Percentiles rank a stretch among this genome's conserved stretches.
phyloP scores from a whole-genome alignment of 352 stramenopile genomes.

The Phytophthora pluvialis region DNA sequence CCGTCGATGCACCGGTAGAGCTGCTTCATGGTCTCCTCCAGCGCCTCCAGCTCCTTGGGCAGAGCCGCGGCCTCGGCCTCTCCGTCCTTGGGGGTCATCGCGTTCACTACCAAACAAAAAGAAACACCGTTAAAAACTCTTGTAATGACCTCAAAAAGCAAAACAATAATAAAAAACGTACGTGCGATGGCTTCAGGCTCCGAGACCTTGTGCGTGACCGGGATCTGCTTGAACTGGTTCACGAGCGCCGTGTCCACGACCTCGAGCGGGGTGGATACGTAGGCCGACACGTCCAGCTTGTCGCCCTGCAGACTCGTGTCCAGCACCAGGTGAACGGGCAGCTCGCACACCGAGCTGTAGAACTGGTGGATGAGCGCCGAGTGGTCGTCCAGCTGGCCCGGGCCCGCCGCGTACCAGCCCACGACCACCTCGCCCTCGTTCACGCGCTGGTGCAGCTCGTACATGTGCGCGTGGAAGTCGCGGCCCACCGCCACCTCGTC shows the following conservation, averaged over 20 bases:
- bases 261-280: slow-evolving; percentile 89
- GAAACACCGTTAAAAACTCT: slow-evolving; percentile 1
- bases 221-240: slow-evolving; percentile 95
- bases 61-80: slow-evolving; percentile 41
- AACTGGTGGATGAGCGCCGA: slow-evolving; percentile 98
- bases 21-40: slow-evolving; percentile 86
- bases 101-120: slow-evolving; percentile 54
- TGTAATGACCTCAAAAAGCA: too few relatives aligned
- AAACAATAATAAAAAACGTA: slow-evolving; percentile 53
- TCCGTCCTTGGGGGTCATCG: slow-evolving; percentile 67
- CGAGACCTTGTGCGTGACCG: slow-evolving; percentile 90
- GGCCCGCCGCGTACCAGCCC: slow-evolving; percentile 95
- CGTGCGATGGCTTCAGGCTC: slow-evolving; percentile 94
- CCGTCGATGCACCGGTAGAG: slow-evolving; percentile 93
- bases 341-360: slow-evolving; percentile 94
- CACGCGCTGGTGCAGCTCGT: slow-evolving; percentile 94
- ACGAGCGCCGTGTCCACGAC: slow-evolving; percentile 91
- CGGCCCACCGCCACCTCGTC: slow-evolving; percentile 98
- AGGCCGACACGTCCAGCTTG: slow-evolving; percentile 92
- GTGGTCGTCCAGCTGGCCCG: slow-evolving; percentile 92
- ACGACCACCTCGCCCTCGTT: slow-evolving; percentile 96
- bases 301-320: slow-evolving; percentile 90
- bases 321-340: slow-evolving; percentile 95
- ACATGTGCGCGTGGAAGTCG: slow-evolving; percentile 98
- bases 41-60: slow-evolving; percentile 79